These are phyloP conservation scores for Neurospora sp. DNA, from an alignment of 2,329 filamentous ascomycete genomes.

Conservation along the genomic window DNA sequence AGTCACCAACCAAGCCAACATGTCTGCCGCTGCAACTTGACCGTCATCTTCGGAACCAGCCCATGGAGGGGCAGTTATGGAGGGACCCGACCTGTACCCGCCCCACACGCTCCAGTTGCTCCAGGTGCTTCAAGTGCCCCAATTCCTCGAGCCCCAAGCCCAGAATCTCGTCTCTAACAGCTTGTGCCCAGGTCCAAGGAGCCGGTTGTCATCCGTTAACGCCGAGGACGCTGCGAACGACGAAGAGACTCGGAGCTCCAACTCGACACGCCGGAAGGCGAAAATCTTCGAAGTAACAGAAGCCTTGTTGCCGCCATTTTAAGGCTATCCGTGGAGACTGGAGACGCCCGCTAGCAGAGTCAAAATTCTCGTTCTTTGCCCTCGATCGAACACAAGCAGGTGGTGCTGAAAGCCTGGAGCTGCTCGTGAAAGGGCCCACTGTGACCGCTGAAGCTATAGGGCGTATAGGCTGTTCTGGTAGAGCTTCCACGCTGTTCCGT, in stretches of 20 bases:
- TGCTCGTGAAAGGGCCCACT: too few species aligned
- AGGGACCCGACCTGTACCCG: background rate
- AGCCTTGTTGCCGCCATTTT: background rate
- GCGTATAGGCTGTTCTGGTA: too few species aligned
- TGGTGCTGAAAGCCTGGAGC: too few species aligned
- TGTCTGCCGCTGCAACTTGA: background rate
- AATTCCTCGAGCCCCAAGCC: background rate
- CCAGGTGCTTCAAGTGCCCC: background rate
- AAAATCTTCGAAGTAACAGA: background rate
- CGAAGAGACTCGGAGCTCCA: background rate
- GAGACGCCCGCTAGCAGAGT: background rate
- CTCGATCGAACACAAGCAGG: too few species aligned
- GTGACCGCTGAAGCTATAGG: too few species aligned
- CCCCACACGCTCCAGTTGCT: background rate
- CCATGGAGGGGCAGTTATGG: background rate
- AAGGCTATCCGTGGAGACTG: accelerated
- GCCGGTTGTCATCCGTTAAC: too few species aligned
- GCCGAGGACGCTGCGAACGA: background rate
- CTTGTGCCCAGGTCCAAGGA: background rate
- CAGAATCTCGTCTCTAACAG: background rate
- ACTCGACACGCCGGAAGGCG: too few species aligned
- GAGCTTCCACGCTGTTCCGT: too few species aligned
- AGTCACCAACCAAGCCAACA: background rate
- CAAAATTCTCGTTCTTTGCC: background rate
- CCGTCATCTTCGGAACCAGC: background rate